Conservation (phyloP, 257 asterid genomes). For the Catharanthus roseus region DNA sequence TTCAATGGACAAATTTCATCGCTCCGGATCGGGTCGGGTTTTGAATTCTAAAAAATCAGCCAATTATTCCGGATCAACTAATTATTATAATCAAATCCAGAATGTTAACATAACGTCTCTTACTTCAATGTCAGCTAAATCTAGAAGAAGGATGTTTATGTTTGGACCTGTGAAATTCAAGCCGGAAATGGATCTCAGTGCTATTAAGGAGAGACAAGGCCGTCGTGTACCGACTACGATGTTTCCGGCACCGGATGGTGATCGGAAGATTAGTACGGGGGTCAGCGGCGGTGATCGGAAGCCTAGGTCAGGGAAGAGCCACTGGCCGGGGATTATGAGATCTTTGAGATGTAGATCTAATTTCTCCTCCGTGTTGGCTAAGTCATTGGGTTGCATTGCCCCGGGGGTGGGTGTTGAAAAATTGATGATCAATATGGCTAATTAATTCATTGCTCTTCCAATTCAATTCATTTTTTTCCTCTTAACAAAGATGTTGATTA, state of each 20-base stretch:
- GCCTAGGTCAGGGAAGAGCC: slow-evolving; percentile 2
- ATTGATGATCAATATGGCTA: not conserved
- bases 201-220: slow-evolving; percentile 51
- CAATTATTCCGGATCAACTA: not conserved
- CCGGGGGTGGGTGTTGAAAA: slow-evolving; percentile 21
- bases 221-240: slow-evolving; percentile 9
- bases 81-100: slow-evolving; percentile 31
- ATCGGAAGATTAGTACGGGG: slow-evolving; percentile 19
- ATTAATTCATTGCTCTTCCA: not conserved
- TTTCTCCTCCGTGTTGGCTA: slow-evolving; percentile 32
- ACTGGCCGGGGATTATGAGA: slow-evolving; percentile 18
- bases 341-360: slow-evolving; percentile 28
- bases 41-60: slow-evolving; percentile 6
- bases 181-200: slow-evolving; percentile 73
- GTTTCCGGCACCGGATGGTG: slow-evolving; percentile 11
- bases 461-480: too few relatives aligned
- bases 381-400: slow-evolving; percentile 38
- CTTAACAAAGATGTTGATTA: too few relatives aligned
- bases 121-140: slow-evolving; percentile 70
- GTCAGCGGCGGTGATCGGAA: slow-evolving; percentile 12
- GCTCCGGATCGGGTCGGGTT: slow-evolving; percentile 6
- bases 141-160: slow-evolving; percentile 65
- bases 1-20: too few relatives aligned
- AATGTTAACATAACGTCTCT: slow-evolving; percentile 52
- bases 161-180: slow-evolving; percentile 67